Evolutionary conservation across 1,139 yeast species (phyloP), one percentile per base, ranked within the genome.

Genomic region (Suzukiozyma palmioleophila): DNA sequence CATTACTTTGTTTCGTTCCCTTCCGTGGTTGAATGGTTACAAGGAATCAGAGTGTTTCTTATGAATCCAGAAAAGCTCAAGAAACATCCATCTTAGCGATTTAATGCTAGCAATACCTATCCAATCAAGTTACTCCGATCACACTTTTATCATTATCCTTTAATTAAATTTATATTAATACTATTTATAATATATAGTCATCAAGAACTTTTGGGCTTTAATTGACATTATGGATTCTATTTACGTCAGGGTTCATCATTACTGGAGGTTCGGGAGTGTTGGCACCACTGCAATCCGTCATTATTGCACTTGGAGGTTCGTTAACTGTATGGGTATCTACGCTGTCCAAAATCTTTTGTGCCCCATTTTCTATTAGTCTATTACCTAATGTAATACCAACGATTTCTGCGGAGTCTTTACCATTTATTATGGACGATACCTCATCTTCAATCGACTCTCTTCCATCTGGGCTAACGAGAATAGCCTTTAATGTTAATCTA

Each of bases 381-480:
- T 75, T 72, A 21, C 96, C 97, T 48, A 92, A 70, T 41, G 69
- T 65, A 39, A 69, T 66, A 41, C 98, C 98, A 34, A 87, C 75
- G 31, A 57, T 60, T 46, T 78, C 82, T 14, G 97, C 88, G 48
- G 88, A 95, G 27, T 66, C 67, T 45, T 73, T 69, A 31, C 64
- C 60, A 10, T 37, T 37, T 6, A 70, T 65, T n/a, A 46, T 51
- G 2, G 62, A 73, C 4, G 52, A 47, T 18, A 69, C 58, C 37
- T 64, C 65, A 43, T 69, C 81, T 54, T 84, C 87, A 14, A 89
- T 89, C 34, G 68, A 69, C 45, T 77, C 68, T 3, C 63, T 60
- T 14, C 98, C 98, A 57, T 90, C 96, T 7, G 92, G 92, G 45
- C 85, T 78, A 16, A 90, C 87, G 24, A 92, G 94, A 34, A 85